Evolutionary conservation across 495 filamentous ascomycete genomes (phyloP).

Genomic region (Aspergillus indologenus): DNA sequence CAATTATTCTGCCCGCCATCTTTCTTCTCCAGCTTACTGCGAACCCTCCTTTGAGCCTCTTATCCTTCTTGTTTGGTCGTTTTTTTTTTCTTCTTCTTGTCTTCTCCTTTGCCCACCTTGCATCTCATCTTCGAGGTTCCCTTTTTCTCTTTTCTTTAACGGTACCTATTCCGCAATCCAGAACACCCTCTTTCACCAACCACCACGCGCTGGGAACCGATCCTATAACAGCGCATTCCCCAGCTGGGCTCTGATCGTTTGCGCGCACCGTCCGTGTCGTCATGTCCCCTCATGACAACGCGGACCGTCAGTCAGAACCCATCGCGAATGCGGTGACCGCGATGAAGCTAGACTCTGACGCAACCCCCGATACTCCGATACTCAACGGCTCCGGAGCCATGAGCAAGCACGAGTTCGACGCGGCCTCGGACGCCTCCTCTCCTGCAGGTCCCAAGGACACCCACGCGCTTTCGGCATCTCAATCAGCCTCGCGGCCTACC

Average conservation of each 20-base stretch:
- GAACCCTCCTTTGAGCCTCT: not conserved
- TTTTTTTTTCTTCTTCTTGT: not conserved
- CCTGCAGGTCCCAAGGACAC: constrained; percentile 7
- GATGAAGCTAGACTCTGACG: constrained; percentile 38
- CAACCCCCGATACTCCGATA: constrained; percentile 14
- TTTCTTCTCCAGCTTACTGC: not conserved
- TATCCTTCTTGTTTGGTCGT: not conserved
- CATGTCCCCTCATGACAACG: constrained; percentile 47
- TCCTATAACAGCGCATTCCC: constrained; percentile 12
- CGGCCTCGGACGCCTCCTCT: constrained; percentile 10
- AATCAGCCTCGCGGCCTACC: constrained; percentile 20
- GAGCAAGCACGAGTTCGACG: constrained; percentile 16
- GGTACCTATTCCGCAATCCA: constrained; percentile 7
- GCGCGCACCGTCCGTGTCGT: constrained; percentile 42
- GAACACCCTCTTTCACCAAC: not conserved
- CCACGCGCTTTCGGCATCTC: constrained; percentile 19
- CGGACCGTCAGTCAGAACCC: constrained; percentile 40
- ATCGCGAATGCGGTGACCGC: constrained; percentile 37
- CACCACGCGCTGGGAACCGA: constrained; percentile 10
- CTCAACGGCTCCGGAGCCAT: constrained; percentile 24
- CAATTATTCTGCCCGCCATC: constrained; percentile 1
- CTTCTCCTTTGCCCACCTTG: constrained; percentile 4
- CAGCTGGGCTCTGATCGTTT: constrained; percentile 17
- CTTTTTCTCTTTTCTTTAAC: constrained; percentile 4
- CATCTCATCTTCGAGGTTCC: constrained; percentile 8